phyloP scores from a whole-genome alignment of 768 basidiomycete genomes.

The Xerocomus spinulosus region DNA sequence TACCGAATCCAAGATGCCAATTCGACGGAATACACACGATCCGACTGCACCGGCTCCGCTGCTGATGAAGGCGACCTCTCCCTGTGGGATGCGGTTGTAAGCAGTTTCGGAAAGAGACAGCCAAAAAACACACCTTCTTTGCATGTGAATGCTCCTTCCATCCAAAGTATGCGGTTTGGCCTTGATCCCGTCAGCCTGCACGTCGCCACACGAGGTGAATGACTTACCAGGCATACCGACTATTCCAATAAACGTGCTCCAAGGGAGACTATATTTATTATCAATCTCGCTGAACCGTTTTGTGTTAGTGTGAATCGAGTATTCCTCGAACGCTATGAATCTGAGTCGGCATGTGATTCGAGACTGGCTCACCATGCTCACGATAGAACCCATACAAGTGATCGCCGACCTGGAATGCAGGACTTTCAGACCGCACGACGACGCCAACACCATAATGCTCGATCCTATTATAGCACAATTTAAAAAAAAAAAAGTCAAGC shows the following conservation, averaged over 20 bases:
- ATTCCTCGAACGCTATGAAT: slow-evolving; percentile 27
- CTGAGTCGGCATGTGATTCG: slow-evolving; percentile 8
- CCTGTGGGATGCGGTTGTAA: slow-evolving; percentile 23
- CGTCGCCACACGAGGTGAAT: background rate
- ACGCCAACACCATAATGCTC: slow-evolving; percentile 38
- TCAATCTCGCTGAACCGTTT: slow-evolving; percentile 9
- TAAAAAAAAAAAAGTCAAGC: background rate
- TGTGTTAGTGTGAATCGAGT: background rate
- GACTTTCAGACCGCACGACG: slow-evolving; percentile 7
- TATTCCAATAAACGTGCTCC: slow-evolving; percentile 25
- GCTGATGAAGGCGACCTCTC: slow-evolving; percentile 48
- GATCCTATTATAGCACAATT: no score
- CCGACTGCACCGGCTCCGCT: slow-evolving; percentile 52
- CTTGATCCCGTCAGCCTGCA: background rate
- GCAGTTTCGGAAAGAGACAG: background rate
- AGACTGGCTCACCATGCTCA: slow-evolving; percentile 10
- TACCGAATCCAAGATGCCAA: no score
- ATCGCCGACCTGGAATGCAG: slow-evolving; percentile 4
- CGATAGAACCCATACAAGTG: slow-evolving; percentile 2
- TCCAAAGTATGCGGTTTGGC: slow-evolving; percentile 13
- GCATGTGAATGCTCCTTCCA: slow-evolving; percentile 9
- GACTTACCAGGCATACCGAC: slow-evolving; percentile 25
- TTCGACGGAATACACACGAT: slow-evolving; percentile 38
- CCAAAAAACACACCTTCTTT: slow-evolving; percentile 20
- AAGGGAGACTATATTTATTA: slow-evolving; percentile 27